Evolutionary conservation across 2,329 filamentous ascomycete genomes (phyloP).

Genomic region (Alternaria rosae): DNA sequence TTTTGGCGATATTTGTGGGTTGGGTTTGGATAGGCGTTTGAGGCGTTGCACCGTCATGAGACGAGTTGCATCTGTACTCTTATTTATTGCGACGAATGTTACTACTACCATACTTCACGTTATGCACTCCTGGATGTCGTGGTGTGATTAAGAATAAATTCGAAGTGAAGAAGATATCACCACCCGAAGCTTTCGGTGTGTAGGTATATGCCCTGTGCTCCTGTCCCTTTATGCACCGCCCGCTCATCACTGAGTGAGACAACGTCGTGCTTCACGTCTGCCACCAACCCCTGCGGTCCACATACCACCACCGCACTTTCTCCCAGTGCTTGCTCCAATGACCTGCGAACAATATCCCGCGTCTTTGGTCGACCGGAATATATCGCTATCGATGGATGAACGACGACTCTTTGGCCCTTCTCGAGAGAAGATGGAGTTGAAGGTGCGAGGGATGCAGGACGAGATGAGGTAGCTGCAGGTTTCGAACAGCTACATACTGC

Average conservation of each 20-base stretch:
- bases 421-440: constrained; percentile 20
- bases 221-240: constrained; percentile 71
- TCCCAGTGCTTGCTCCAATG: constrained; percentile 65
- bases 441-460: constrained; percentile 18
- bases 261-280: constrained; percentile 63
- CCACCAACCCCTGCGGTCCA: constrained; percentile 63
- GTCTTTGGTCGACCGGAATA: constrained; percentile 62
- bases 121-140: neutral
- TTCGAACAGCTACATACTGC: constrained; percentile 27
- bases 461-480: neutral
- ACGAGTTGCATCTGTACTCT: constrained; percentile 5
- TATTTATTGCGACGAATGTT: constrained; percentile 15
- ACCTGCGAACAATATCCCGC: constrained; percentile 60
- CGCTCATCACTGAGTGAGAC: constrained; percentile 68
- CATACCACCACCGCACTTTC: constrained; percentile 71
- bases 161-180: neutral
- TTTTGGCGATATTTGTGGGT: constrained; percentile 4
- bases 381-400: constrained; percentile 48
- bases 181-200: constrained; percentile 63
- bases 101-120: constrained; percentile 12
- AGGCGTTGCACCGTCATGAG: constrained; percentile 10
- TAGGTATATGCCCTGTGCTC: constrained; percentile 69
- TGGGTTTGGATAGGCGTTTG: constrained; percentile 12
- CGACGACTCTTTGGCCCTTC: constrained; percentile 16
- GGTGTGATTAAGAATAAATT: neutral